These are phyloP conservation scores for Penicillium sp. DNA, from an alignment of 2,329 filamentous ascomycete species.

Conservation along the genomic window DNA sequence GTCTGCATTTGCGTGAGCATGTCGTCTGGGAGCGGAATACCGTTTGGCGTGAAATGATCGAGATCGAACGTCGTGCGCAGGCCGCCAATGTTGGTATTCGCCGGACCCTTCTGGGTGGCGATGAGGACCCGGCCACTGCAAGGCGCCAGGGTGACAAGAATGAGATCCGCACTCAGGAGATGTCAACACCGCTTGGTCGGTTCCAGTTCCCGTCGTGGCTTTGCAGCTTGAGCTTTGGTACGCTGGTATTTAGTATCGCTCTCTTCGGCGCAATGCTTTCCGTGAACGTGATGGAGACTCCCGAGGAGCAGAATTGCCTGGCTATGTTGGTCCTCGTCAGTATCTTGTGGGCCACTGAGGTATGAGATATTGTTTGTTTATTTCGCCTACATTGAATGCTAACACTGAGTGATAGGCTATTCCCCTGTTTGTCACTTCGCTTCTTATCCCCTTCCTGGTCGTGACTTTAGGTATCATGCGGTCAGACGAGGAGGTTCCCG, in stretches of 20 bases:
- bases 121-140: constrained; percentile 65
- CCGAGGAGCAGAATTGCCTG: constrained; percentile 93
- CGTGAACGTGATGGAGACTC: constrained; percentile 77
- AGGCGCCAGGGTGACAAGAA: constrained; percentile 83
- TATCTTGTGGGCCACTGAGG: constrained; percentile 93
- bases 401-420: constrained; percentile 63
- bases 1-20: constrained; percentile 89
- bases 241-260: constrained; percentile 66
- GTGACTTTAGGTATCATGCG: constrained; percentile 84
- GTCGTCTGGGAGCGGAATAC: constrained; percentile 99
- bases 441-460: constrained; percentile 89
- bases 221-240: constrained; percentile 76
- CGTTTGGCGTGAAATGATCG: constrained; percentile 98
- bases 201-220: constrained; percentile 79
- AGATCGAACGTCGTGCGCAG: constrained; percentile 91
- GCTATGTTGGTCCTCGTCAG: constrained; percentile 93
- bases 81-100: constrained; percentile 82
- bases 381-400: constrained; percentile 3
- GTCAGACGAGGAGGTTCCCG: constrained; percentile 67
- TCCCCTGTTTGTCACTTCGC: constrained; percentile 91
- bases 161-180: constrained; percentile 63
- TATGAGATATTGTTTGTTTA: constrained; percentile 41
- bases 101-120: constrained; percentile 75
- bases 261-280: constrained; percentile 74
- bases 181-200: constrained; percentile 76